A percentile compares a stretch with the other conserved stretches of the same genome.
Evolutionary conservation across 164 flowering plant genomes (phyloP).

Genomic region (Macadamia tetraphylla): DNA sequence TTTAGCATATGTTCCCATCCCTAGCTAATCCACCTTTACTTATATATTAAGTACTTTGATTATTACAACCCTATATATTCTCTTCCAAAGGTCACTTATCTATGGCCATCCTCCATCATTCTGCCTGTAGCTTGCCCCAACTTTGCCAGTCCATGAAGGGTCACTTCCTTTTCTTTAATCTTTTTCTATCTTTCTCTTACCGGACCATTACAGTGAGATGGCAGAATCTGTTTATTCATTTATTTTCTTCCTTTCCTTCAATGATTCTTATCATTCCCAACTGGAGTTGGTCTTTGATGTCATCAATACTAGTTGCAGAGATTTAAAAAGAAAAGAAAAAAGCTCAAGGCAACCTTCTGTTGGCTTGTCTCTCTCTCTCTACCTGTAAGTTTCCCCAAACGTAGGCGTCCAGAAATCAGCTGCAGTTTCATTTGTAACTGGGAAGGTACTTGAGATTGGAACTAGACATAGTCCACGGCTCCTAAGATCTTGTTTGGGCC

Average conservation of each 20-base stretch:
- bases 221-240: background rate
- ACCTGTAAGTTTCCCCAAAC: conserved; percentile 65
- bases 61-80: conserved; percentile 17
- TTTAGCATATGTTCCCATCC: conserved; percentile 11
- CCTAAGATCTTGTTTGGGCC: conserved; percentile 51
- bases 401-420: conserved; percentile 75
- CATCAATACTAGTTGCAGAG: background rate
- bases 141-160: conserved; percentile 22
- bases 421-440: conserved; percentile 51
- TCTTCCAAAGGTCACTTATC: conserved; percentile 23
- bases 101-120: conserved; percentile 40
- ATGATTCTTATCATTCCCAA: conserved; percentile 24
- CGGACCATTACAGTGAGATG: conserved; percentile 3
- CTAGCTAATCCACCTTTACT: conserved; percentile 4
- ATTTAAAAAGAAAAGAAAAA: background rate
- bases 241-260: background rate
- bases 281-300: conserved; percentile 29
- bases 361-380: conserved; percentile 16
- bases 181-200: conserved; percentile 5
- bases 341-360: background rate
- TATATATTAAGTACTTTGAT: conserved; percentile 19
- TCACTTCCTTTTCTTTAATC: conserved; percentile 7
- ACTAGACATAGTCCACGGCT: conserved; percentile 72
- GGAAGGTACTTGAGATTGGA: conserved; percentile 63
- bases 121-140: conserved; percentile 35